Conservation (phyloP, 495 filamentous ascomycete species). For the Aspergillus haitiensis region DNA sequence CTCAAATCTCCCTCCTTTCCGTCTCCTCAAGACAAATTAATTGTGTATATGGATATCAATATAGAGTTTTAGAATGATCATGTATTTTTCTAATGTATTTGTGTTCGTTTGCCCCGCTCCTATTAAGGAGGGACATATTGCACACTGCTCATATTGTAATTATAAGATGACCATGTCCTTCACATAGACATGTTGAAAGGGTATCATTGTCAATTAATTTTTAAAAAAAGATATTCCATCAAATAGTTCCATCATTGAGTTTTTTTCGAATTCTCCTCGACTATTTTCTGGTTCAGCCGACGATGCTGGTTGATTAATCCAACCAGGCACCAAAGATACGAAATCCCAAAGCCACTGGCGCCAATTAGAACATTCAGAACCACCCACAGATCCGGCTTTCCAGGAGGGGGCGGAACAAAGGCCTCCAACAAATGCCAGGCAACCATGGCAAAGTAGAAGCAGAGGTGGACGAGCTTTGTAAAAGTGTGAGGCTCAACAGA, state of each 20-base stretch:
- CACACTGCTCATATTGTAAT: too few species aligned
- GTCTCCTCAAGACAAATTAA: neutral
- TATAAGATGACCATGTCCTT: too few species aligned
- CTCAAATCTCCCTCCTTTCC: constrained; percentile 14
- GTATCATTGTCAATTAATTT: constrained; percentile 31
- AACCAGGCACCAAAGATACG: constrained; percentile 87
- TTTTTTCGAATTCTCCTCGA: constrained; percentile 41
- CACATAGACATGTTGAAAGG: constrained; percentile 12
- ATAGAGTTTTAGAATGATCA: neutral
- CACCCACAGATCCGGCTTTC: constrained; percentile 91
- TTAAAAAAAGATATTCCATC: constrained; percentile 11
- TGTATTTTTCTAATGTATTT: too few species aligned
- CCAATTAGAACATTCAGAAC: constrained; percentile 86
- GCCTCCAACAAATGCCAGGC: constrained; percentile 77
- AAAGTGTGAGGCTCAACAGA: constrained; percentile 46
- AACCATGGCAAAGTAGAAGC: constrained; percentile 74
- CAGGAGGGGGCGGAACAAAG: constrained; percentile 61
- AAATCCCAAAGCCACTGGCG: constrained; percentile 77
- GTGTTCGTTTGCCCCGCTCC: too few species aligned
- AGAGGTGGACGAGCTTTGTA: constrained; percentile 67
- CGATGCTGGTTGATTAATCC: constrained; percentile 63
- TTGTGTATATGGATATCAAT: neutral
- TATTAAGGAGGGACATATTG: too few species aligned
- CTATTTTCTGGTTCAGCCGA: constrained; percentile 28
- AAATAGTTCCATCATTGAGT: constrained; percentile 32